Evolutionary conservation across 768 basidiomycete species (phyloP), one percentile per base, ranked within the genome.

Genomic region (Auriculariales sp.): DNA sequence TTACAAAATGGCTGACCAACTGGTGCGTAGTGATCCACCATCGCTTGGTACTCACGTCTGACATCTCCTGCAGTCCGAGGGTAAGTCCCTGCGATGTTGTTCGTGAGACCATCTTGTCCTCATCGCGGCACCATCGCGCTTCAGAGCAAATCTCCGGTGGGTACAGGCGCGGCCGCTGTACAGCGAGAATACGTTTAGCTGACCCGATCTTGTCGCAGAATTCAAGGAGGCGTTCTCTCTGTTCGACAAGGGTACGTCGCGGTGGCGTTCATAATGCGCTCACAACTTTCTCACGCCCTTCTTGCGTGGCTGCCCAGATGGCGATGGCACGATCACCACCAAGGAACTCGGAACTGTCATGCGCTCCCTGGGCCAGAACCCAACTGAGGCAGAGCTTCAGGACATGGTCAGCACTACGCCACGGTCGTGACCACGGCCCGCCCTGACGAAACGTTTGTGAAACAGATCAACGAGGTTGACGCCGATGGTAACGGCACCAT

Each of bases 191-290:
- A 17, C 9, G 36, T 28, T n/a, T 10, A 47, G 29, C 22, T 27
- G 36, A 11, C 46, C 27, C 31, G 29, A 12, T 39, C 19, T 29
- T n/a, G 56, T 44, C 39, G 27, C 63, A 88, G 91, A 94, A 68
- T 97, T 93, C 79, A 97, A 94, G 76, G 94, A 97, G 73, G 93
- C 93, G 46, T 97, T 98, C 71, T 90, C 92, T 52, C 77, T 98
- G 19, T 97, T 98, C 66, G 91, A 95, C 72, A 93, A 91, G 66
- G 87, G 91, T 90, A 53, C 51, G 73, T 66, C 36, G 46, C 39
- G 49, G 45, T 55, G 52, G 51, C 51, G 45, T 15, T 12, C 50
- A 49, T 34, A 49, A 46, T 51, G 48, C 34, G 25, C 44, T 46
- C 42, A 44, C 50, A 15, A 25, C 31, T 48, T 17, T 32, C 31